Evolutionary conservation across 169 alveolate genomes (phyloP), one percentile per base, ranked within the genome.

Genomic region (Babesia sp.): DNA sequence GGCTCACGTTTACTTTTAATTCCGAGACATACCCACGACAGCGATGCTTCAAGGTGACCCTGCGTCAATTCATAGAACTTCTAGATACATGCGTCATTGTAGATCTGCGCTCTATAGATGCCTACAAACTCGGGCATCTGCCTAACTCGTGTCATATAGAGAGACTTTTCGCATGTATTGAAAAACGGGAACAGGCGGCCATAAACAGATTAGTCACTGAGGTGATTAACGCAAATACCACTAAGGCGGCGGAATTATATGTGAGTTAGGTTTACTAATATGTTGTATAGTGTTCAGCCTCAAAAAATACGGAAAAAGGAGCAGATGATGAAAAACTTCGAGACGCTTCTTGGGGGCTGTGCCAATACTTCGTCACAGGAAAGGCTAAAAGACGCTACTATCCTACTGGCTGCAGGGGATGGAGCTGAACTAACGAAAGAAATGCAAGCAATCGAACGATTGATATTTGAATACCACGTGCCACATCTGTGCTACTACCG

Each of bases 401-500:
- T 77, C 20, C 68, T 77, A 28, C 44, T 77, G 42, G 81, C 73
- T 7, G 86, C 74, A 1, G 86, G 86, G 8, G 86, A 77, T 29
- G 86, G 86, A n/a, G 16, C 45, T 8, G 86, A 77, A 1, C 46
- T 51, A 22, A 74, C 53, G 0, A 29, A 33, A n/a, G 86, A 77
- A 53, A 68, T 53, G 82, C 18, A 29, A 33, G 54, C 44, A 8
- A n/a, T 77, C 8, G 48, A 64, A 55, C 48, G 73, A 20, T 71
- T 77, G 29, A 37, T 69, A 31, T 68, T 55, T 39, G 82, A 77
- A 24, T 53, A 50, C 29, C 39, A 67, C 36, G 54, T 77, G 45
- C 72, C 66, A 33, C 86, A 77, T 42, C 68, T 77, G 18, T 77
- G 86, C 67, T 77, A 77, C 73, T 77, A 77, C 55, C 71, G 81